Percentiles rank a stretch among this genome's conserved stretches.
These are phyloP conservation scores for Apiosordaria backusii DNA, from an alignment of 495 filamentous ascomycete genomes.

Conservation along the genomic window DNA sequence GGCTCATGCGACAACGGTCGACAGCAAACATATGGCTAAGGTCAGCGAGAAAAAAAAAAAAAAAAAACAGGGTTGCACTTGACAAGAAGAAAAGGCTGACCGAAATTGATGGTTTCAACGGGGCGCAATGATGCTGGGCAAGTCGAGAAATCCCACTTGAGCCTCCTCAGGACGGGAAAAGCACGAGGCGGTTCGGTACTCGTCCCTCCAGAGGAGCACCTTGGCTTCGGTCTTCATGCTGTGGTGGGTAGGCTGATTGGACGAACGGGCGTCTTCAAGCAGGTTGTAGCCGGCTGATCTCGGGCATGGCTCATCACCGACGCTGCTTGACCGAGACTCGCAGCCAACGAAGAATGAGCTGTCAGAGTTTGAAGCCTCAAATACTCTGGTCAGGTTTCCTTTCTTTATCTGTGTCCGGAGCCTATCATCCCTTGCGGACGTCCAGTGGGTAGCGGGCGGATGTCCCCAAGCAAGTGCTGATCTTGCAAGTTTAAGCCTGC, in stretches of 20 bases:
- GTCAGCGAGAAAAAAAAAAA: no score
- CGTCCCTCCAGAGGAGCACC: not conserved
- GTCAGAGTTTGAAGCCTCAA: not conserved
- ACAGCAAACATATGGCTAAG: no score
- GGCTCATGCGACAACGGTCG: not conserved
- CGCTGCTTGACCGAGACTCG: not conserved
- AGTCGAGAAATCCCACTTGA: not conserved
- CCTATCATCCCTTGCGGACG: not conserved
- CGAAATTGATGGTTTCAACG: not conserved
- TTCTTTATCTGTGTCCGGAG: not conserved
- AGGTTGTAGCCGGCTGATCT: conserved; percentile 3
- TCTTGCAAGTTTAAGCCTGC: no score
- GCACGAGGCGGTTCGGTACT: no score
- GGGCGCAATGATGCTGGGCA: not conserved
- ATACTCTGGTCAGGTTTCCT: not conserved
- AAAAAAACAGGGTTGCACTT: not conserved
- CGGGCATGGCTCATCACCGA: conserved; percentile 5
- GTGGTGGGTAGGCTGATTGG: not conserved
- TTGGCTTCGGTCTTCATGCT: conserved; percentile 4
- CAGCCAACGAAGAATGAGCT: not conserved
- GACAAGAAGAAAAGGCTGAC: no score
- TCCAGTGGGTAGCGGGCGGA: not conserved
- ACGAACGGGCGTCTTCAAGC: not conserved
- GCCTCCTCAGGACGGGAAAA: not conserved
- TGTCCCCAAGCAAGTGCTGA: not conserved